Evolutionary conservation across 2,329 filamentous ascomycete genomes (phyloP).

Genomic region (Madurella mycetomatis): DNA sequence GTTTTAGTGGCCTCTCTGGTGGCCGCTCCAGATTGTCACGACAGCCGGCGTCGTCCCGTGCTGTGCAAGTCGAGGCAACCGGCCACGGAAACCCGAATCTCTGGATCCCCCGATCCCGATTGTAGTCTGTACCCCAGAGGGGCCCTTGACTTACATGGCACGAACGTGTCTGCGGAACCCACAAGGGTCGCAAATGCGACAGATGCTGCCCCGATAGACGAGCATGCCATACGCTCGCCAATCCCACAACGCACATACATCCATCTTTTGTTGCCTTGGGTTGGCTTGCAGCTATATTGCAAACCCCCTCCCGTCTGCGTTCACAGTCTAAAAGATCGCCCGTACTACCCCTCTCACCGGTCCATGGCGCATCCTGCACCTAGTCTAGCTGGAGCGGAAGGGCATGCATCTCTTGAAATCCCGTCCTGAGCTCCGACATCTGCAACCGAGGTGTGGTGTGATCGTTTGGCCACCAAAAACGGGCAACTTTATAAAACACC

Average conservation of each 20-base stretch:
- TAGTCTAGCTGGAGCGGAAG: neutral
- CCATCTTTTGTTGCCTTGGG: neutral
- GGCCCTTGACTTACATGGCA: neutral
- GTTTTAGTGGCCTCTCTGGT: no score
- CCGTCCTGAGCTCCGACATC: neutral
- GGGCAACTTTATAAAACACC: conserved; percentile 3
- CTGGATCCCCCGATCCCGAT: neutral
- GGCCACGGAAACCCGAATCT: neutral
- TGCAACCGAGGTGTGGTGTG: neutral
- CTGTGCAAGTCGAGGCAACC: no score
- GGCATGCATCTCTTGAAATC: neutral
- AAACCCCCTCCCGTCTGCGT: neutral
- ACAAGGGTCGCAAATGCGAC: neutral
- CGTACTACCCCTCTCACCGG: neutral
- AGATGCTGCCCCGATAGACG: neutral
- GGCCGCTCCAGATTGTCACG: no score
- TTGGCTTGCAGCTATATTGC: neutral
- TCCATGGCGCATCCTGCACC: neutral
- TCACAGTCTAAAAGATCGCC: neutral
- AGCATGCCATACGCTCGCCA: neutral
- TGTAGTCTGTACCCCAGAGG: neutral
- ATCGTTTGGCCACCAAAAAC: neutral
- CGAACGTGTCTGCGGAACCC: neutral
- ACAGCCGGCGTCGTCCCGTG: no score
- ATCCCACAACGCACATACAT: neutral